Conservation (phyloP, 1,284 basidiomycete genomes). For the Volvariella volvacea region DNA sequence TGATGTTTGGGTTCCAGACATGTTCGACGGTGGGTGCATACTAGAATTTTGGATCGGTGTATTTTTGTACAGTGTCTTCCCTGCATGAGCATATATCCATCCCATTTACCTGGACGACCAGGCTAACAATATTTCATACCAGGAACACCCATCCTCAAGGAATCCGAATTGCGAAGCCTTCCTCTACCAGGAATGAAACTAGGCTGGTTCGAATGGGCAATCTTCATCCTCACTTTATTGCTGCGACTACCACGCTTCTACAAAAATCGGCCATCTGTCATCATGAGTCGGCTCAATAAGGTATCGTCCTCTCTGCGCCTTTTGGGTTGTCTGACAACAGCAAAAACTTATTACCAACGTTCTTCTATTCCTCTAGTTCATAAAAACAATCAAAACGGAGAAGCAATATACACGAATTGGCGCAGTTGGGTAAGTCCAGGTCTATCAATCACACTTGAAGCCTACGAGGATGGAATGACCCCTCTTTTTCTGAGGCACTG, state of each 20-base stretch:
- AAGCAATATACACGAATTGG: slow-evolving; percentile 55
- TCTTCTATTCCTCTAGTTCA: slow-evolving; percentile 32
- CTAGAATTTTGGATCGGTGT: slow-evolving; percentile 14
- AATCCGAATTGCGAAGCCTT: too few relatives aligned
- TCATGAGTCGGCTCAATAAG: slow-evolving; percentile 27
- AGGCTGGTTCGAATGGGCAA: slow-evolving; percentile 24
- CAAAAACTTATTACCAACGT: too few relatives aligned
- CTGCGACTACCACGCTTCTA: slow-evolving; percentile 26
- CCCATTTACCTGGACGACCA: too few relatives aligned
- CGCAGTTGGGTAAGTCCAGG: slow-evolving; percentile 46
- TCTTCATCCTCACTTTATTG: slow-evolving; percentile 22
- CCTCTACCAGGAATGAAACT: slow-evolving; percentile 34
- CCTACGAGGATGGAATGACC: too few relatives aligned
- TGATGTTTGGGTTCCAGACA: slow-evolving; percentile 60
- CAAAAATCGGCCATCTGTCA: slow-evolving; percentile 31
- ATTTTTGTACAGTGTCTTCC: slow-evolving; percentile 13
- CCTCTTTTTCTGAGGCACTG: slow-evolving; percentile 52
- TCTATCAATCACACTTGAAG: too few relatives aligned
- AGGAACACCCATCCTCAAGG: slow-evolving; percentile 40
- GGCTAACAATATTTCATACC: too few relatives aligned
- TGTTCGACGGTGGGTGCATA: slow-evolving; percentile 43
- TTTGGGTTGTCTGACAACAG: too few relatives aligned
- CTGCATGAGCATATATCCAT: too few relatives aligned
- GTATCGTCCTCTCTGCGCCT: too few relatives aligned
- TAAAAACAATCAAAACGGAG: slow-evolving; percentile 39